phyloP scores from a whole-genome alignment of 2,329 filamentous ascomycete genomes.

The Calonectria fujianensis region DNA sequence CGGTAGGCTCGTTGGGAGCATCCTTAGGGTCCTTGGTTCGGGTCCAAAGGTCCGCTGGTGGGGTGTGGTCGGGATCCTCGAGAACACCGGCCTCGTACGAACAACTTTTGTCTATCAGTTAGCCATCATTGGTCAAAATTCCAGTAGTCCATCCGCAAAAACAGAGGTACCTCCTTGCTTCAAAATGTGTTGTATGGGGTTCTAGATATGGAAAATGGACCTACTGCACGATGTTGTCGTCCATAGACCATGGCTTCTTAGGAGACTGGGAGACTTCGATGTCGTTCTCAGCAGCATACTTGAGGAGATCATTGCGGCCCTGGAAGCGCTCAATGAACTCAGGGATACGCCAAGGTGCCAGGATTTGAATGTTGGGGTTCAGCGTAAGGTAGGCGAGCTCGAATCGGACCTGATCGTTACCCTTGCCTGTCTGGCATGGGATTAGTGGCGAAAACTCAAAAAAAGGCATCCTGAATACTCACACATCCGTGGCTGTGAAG shows the following conservation, averaged over 20 bases:
- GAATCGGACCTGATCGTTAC: too few relatives aligned
- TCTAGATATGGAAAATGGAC: constrained; percentile 1
- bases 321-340: constrained; percentile 82
- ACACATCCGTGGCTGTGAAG: too few relatives aligned
- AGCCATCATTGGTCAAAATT: too few relatives aligned
- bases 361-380: constrained; percentile 80
- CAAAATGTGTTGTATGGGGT: too few relatives aligned
- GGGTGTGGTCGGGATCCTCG: constrained; percentile 74
- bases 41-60: constrained; percentile 84
- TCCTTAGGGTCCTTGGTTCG: constrained; percentile 75
- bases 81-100: constrained; percentile 84
- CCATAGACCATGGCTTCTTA: constrained; percentile 80
- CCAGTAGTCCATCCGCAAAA: too few relatives aligned
- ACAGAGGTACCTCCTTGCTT: too few relatives aligned
- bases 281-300: constrained; percentile 79
- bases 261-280: constrained; percentile 85
- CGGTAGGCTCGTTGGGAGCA: constrained; percentile 78
- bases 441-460: too few relatives aligned
- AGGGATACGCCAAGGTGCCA: constrained; percentile 84
- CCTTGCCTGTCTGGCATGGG: too few relatives aligned
- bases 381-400: constrained; percentile 52
- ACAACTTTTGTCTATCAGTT: too few relatives aligned
- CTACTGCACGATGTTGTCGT: constrained; percentile 51
- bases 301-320: constrained; percentile 82
- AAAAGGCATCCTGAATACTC: constrained; percentile 60